Percentiles rank a stretch among this genome's conserved stretches.
These are phyloP conservation scores for Fraxinus anomala DNA, from an alignment of 257 asterid genomes.

Conservation along the genomic window DNA sequence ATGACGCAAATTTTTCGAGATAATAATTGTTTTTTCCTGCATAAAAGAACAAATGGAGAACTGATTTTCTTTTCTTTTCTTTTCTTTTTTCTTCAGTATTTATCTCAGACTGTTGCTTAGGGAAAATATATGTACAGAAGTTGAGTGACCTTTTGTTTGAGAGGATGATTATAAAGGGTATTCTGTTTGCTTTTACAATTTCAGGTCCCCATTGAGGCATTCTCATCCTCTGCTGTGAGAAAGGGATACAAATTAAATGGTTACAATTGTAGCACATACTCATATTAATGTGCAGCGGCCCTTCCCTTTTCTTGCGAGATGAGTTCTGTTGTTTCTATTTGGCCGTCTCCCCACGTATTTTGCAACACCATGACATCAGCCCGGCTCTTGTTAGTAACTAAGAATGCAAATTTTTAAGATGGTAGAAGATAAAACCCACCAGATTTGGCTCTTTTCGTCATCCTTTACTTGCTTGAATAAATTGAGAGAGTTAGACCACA, in stretches of 20 bases:
- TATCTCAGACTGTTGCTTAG: conserved; percentile 35
- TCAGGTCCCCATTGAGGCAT: conserved; percentile 69
- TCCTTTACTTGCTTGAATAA: neutral
- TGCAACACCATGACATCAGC: too few relatives aligned
- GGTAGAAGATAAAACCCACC: conserved; percentile 2
- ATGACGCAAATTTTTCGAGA: conserved; percentile 27
- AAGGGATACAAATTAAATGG: conserved; percentile 72
- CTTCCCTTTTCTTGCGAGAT: conserved; percentile 24
- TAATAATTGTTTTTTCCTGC: conserved; percentile 18
- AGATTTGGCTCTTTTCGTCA: conserved; percentile 24
- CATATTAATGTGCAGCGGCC: conserved; percentile 49
- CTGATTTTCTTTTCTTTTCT: conserved; percentile 35
- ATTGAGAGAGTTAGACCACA: conserved; percentile 21
- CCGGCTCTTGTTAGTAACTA: too few relatives aligned
- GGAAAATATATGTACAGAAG: conserved; percentile 31
- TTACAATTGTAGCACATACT: conserved; percentile 61
- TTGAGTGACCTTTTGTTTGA: conserved; percentile 43
- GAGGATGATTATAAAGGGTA: conserved; percentile 39
- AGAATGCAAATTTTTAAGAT: too few relatives aligned
- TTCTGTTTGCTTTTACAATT: conserved; percentile 27
- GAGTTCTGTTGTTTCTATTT: too few relatives aligned
- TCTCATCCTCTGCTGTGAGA: conserved; percentile 45
- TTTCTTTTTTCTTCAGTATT: neutral
- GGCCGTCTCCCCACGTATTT: too few relatives aligned
- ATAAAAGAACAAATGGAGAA: conserved; percentile 28